Conservation (phyloP, 2,329 filamentous ascomycete genomes). For the Fusarium kyushuense region DNA sequence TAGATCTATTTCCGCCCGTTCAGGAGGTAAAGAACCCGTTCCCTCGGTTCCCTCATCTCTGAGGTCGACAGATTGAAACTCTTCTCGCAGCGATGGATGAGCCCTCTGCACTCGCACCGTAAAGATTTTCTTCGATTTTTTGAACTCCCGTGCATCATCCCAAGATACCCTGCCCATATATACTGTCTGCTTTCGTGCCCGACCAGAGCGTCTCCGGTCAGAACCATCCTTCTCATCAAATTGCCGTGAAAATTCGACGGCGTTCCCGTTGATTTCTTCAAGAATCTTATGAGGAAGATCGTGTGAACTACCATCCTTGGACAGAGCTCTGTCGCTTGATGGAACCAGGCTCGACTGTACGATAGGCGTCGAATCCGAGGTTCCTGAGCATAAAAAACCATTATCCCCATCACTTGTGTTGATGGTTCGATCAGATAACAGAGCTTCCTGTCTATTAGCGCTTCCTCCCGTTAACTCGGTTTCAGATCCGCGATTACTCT, state of each 20-base stretch:
- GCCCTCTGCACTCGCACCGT: slow-evolving; percentile 29
- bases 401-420: slow-evolving; percentile 44
- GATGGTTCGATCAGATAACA: slow-evolving; percentile 9
- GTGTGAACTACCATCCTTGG: neutral
- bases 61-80: slow-evolving; percentile 16
- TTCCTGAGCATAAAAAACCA: slow-evolving; percentile 37
- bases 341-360: neutral
- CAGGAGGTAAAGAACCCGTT: neutral
- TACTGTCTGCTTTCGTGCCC: slow-evolving; percentile 48
- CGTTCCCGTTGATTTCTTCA: slow-evolving; percentile 4
- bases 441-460: neutral
- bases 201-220: slow-evolving; percentile 45
- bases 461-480: neutral
- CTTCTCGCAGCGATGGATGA: slow-evolving; percentile 11
- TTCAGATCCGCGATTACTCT: slow-evolving; percentile 1
- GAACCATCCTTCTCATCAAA: slow-evolving; percentile 17
- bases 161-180: slow-evolving; percentile 51
- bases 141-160: slow-evolving; percentile 40
- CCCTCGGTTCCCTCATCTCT: slow-evolving; percentile 16
- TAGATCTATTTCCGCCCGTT: neutral
- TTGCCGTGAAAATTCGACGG: neutral
- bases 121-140: slow-evolving; percentile 15
- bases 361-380: neutral
- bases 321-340: neutral
- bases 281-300: neutral